phyloP scores from a whole-genome alignment of 805 yeast species.

The Dipodascus geniculatus region DNA sequence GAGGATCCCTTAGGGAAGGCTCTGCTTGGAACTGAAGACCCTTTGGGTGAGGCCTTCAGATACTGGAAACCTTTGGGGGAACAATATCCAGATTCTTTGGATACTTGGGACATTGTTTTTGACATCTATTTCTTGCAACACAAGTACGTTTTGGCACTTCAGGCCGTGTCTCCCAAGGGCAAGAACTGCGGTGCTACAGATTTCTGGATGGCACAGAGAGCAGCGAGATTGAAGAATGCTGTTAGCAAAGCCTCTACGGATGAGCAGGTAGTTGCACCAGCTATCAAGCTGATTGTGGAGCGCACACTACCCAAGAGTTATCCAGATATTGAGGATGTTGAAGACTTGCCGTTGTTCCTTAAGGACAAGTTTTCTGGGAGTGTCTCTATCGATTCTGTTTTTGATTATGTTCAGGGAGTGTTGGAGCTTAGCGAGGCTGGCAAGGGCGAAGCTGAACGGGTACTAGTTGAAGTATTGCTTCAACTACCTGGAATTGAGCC shows the following conservation, averaged over 20 bases:
- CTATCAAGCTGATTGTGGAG: constrained; percentile 24
- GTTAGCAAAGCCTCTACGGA: constrained; percentile 24
- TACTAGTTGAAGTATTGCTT: constrained; percentile 1
- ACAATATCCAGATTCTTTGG: constrained; percentile 19
- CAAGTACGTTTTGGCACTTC: constrained; percentile 42
- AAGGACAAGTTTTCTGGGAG: not conserved
- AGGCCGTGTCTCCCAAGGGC: constrained; percentile 36
- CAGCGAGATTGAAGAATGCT: constrained; percentile 25
- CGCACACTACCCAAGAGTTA: constrained; percentile 12
- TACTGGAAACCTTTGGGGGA: constrained; percentile 28
- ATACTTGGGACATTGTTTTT: constrained; percentile 36
- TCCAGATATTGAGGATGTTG: not conserved
- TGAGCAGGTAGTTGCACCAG: constrained; percentile 29
- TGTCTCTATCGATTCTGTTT: constrained; percentile 4
- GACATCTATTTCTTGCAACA: constrained; percentile 32
- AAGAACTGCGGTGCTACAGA: constrained; percentile 26
- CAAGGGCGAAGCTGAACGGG: constrained; percentile 5
- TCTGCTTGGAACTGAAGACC: constrained; percentile 26
- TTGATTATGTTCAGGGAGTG: constrained; percentile 21
- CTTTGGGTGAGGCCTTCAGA: constrained; percentile 33
- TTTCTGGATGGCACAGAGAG: constrained; percentile 22
- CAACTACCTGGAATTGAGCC: not conserved
- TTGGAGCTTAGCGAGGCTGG: constrained; percentile 12
- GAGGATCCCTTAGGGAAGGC: constrained; percentile 40
- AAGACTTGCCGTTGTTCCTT: not conserved